phyloP scores from a whole-genome alignment of 768 basidiomycete genomes.

The Crepidotus variabilis region DNA sequence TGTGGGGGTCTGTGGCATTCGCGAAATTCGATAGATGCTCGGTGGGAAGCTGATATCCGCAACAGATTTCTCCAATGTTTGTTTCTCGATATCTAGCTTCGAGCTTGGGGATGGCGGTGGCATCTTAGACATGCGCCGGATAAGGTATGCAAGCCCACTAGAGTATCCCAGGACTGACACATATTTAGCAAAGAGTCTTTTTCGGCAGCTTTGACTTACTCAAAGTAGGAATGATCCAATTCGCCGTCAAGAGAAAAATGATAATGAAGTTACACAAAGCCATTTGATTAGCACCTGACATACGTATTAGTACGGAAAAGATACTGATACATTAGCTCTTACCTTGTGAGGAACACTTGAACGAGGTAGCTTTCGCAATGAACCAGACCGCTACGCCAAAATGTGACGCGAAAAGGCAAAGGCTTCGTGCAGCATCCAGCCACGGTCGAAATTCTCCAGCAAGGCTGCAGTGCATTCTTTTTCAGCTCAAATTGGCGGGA shows the following conservation, averaged over 20 bases:
- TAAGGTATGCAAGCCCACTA: slow-evolving; percentile 14
- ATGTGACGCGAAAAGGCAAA: slow-evolving; percentile 21
- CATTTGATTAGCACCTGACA: slow-evolving; percentile 15
- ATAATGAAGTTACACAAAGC: slow-evolving; percentile 18
- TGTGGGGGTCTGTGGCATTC: neutral
- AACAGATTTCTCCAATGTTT: neutral
- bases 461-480: slow-evolving; percentile 12
- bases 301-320: neutral
- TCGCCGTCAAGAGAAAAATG: slow-evolving; percentile 17
- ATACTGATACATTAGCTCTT: neutral
- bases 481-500: neutral
- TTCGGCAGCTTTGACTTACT: slow-evolving; percentile 11
- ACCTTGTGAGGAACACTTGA: slow-evolving; percentile 19
- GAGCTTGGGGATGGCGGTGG: neutral
- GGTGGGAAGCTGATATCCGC: slow-evolving; percentile 1
- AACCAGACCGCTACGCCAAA: slow-evolving; percentile 23
- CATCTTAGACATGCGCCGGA: slow-evolving; percentile 9
- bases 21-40: neutral
- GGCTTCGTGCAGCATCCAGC: slow-evolving; percentile 27
- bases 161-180: slow-evolving; percentile 14
- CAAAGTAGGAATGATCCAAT: slow-evolving; percentile 24
- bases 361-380: slow-evolving; percentile 17
- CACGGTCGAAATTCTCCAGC: slow-evolving; percentile 23
- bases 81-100: slow-evolving; percentile 12
- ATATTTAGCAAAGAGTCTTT: neutral